Percentiles rank a stretch among this genome's conserved stretches.
Evolutionary conservation across 768 basidiomycete genomes (phyloP).

Genomic region (Boletus coccyginus): DNA sequence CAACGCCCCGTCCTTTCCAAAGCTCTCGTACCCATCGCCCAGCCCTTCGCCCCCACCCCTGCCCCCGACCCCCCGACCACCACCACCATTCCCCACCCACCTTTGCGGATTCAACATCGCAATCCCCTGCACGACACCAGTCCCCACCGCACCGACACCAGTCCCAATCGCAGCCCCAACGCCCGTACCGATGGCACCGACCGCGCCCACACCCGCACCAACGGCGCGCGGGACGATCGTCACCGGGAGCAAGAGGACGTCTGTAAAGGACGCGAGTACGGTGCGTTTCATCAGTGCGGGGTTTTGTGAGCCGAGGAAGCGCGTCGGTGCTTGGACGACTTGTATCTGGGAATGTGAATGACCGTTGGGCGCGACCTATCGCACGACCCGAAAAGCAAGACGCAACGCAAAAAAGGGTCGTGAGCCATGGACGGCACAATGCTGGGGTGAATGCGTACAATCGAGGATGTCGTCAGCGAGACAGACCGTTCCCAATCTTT

Average conservation of each 20-base stretch:
- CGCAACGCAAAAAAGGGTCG: too few species aligned
- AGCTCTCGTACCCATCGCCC: conserved; percentile 20
- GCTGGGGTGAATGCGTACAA: conserved; percentile 33
- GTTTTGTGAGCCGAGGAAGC: conserved; percentile 82
- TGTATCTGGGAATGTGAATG: not conserved
- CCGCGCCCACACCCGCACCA: conserved; percentile 65
- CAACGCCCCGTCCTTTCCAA: conserved; percentile 37
- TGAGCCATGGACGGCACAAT: not conserved
- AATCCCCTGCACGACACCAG: conserved; percentile 78
- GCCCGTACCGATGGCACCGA: conserved; percentile 67
- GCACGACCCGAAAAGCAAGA: not conserved
- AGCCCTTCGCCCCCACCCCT: not conserved
- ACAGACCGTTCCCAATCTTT: conserved; percentile 72
- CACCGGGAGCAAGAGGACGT: conserved; percentile 86
- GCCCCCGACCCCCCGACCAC: not conserved
- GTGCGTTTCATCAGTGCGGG: conserved; percentile 91
- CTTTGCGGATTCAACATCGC: conserved; percentile 88
- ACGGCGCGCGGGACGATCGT: conserved; percentile 90
- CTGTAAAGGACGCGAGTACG: conserved; percentile 88
- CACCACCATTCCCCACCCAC: conserved; percentile 55
- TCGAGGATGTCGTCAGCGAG: conserved; percentile 4
- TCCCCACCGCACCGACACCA: conserved; percentile 56
- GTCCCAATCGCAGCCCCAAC: conserved; percentile 58
- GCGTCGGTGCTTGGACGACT: conserved; percentile 32
- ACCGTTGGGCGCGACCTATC: conserved; percentile 10